phyloP scores from a whole-genome alignment of 1,284 basidiomycete species.

The Exobasidium cylindrosporum region DNA sequence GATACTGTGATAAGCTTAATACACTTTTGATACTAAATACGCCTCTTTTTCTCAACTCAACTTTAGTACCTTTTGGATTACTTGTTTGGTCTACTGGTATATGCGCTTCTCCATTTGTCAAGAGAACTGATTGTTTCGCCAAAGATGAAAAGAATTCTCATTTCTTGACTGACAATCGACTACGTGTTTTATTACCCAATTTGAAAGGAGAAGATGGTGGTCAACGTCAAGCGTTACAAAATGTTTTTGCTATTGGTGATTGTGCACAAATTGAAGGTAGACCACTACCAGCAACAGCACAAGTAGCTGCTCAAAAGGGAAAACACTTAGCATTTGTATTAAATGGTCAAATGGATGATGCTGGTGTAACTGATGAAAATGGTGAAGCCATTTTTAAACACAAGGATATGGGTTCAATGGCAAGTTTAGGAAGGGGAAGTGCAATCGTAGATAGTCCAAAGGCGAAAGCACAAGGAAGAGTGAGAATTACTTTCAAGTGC shows the following conservation, averaged over 20 bases:
- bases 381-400: conserved; percentile 64
- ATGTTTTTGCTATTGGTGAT: conserved; percentile 65
- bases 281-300: conserved; percentile 54
- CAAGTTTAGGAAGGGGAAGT: conserved; percentile 73
- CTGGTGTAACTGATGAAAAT: background rate
- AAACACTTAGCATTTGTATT: conserved; percentile 27
- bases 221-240: conserved; percentile 3
- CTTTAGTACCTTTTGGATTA: conserved; percentile 70
- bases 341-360: conserved; percentile 25
- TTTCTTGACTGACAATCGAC: conserved; percentile 55
- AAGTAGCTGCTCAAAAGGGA: conserved; percentile 54
- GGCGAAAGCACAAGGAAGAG: conserved; percentile 57
- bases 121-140: conserved; percentile 63
- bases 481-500: background rate
- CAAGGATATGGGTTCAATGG: conserved; percentile 71
- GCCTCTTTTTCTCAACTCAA: conserved; percentile 11
- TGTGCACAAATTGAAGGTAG: conserved; percentile 63
- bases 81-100: conserved; percentile 82
- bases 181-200: conserved; percentile 19
- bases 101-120: conserved; percentile 72
- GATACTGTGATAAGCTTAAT: background rate
- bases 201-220: background rate
- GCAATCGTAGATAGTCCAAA: conserved; percentile 46
- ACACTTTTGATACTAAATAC: background rate
- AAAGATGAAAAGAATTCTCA: conserved; percentile 67